Percentiles rank a stretch among this genome's conserved stretches.
Evolutionary conservation across 2,329 filamentous ascomycete genomes (phyloP).

Genomic region (Colletotrichum musae): DNA sequence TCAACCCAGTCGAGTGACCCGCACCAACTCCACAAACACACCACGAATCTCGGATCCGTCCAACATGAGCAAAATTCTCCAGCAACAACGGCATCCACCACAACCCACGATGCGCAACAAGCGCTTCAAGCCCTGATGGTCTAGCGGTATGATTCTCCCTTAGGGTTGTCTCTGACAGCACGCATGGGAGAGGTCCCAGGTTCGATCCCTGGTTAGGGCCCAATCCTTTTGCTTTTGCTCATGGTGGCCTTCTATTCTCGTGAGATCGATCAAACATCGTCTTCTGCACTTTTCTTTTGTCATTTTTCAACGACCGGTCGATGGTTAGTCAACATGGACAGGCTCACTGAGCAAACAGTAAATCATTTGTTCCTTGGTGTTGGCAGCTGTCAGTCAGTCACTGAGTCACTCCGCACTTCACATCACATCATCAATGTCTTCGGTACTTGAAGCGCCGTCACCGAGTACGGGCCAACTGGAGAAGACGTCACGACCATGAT

Average conservation of each 20-base stretch:
- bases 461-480: neutral
- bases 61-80: neutral
- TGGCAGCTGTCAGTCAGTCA: too few species aligned
- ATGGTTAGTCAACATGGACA: too few species aligned
- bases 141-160: constrained; percentile 10
- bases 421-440: neutral
- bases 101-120: neutral
- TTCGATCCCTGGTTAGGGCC: constrained; percentile 7
- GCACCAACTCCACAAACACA: neutral
- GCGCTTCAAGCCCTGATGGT: constrained; percentile 3
- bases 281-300: neutral
- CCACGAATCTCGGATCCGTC: too few species aligned
- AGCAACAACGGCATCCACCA: fast-evolving
- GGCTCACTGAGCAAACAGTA: too few species aligned
- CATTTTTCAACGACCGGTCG: neutral
- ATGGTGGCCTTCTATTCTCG: neutral
- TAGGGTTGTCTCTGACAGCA: neutral
- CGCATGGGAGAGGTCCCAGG: constrained; percentile 3
- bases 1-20: neutral
- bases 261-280: too few species aligned
- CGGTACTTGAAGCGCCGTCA: neutral
- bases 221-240: neutral
- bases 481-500: neutral
- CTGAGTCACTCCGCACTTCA: too few species aligned
- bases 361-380: too few species aligned